Evolutionary conservation across 2,329 filamentous ascomycete genomes (phyloP).

Genomic region (Paecilomyces sp.): DNA sequence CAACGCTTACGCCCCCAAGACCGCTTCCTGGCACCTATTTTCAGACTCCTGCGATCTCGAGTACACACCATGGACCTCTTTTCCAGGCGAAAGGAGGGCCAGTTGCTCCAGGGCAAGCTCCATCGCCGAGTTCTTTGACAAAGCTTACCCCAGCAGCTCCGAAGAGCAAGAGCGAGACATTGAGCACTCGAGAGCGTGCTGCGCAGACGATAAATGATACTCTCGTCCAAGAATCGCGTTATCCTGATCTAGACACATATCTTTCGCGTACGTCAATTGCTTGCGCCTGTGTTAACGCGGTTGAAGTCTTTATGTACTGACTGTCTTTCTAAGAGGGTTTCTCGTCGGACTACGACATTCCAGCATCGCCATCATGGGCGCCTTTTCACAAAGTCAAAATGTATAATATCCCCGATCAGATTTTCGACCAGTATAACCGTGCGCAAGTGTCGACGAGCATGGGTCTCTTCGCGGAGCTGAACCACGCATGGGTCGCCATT

Average conservation of each 20-base stretch:
- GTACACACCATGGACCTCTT: slow-evolving; percentile 28
- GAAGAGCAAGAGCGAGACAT: slow-evolving; percentile 41
- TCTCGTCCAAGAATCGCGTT: slow-evolving; percentile 68
- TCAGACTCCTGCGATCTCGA: slow-evolving; percentile 31
- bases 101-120: slow-evolving; percentile 20
- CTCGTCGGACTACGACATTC: slow-evolving; percentile 85
- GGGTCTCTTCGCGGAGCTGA: slow-evolving; percentile 90
- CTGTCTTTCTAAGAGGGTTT: slow-evolving; percentile 59
- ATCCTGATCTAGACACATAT: slow-evolving; percentile 84
- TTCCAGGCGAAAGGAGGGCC: slow-evolving; percentile 22
- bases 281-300: slow-evolving; percentile 1
- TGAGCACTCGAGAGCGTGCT: slow-evolving; percentile 70
- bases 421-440: slow-evolving; percentile 87
- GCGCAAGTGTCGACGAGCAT: slow-evolving; percentile 85
- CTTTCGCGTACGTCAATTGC: slow-evolving; percentile 63
- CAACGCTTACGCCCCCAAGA: slow-evolving; percentile 33
- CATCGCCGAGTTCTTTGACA: slow-evolving; percentile 21
- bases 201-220: slow-evolving; percentile 76
- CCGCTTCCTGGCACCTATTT: slow-evolving; percentile 36
- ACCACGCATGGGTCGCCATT: slow-evolving; percentile 91
- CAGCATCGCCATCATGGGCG: slow-evolving; percentile 62
- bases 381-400: slow-evolving; percentile 83
- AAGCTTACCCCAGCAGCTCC: slow-evolving; percentile 29
- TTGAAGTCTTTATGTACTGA: slow-evolving; percentile 17
- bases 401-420: slow-evolving; percentile 83